These are phyloP conservation scores for Arachnopeziza araneosa DNA, from an alignment of 2,329 filamentous ascomycete species.

Conservation along the genomic window DNA sequence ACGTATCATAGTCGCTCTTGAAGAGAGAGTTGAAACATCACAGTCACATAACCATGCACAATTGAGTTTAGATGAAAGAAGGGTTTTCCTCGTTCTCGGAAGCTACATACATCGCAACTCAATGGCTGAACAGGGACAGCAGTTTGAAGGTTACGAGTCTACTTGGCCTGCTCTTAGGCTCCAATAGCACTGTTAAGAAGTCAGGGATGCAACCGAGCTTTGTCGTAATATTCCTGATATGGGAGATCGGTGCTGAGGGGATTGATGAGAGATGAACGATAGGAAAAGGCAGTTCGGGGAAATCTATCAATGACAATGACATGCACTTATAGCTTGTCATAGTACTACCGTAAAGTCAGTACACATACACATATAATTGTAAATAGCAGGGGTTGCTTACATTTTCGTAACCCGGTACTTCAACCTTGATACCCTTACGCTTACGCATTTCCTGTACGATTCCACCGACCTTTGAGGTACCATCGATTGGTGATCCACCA, in stretches of 20 bases:
- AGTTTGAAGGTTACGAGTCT: not conserved
- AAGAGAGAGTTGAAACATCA: too few relatives aligned
- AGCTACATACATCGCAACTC: not conserved
- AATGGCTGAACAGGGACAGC: not conserved
- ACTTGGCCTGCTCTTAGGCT: not conserved
- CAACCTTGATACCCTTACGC: constrained; percentile 98
- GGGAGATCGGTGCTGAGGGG: not conserved
- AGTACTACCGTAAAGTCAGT: constrained; percentile 63
- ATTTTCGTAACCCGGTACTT: constrained; percentile 90
- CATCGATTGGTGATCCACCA: constrained; percentile 86
- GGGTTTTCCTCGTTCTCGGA: not conserved
- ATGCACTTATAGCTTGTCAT: constrained; percentile 86
- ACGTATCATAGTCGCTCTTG: too few relatives aligned
- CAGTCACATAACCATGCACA: not conserved
- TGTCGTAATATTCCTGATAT: not conserved
- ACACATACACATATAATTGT: constrained; percentile 28
- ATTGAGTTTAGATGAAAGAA: not conserved
- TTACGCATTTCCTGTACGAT: constrained; percentile 90
- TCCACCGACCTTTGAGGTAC: constrained; percentile 72
- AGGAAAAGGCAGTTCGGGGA: constrained; percentile 20
- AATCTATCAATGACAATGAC: constrained; percentile 28
- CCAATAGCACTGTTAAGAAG: not conserved
- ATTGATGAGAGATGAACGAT: constrained; percentile 16
- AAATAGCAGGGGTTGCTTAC: constrained; percentile 53
- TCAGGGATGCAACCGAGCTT: not conserved